Evolutionary conservation across 208 protist genomes (phyloP), one percentile per base, ranked within the genome.

Genomic region (Acanthamoeba healyi): DNA sequence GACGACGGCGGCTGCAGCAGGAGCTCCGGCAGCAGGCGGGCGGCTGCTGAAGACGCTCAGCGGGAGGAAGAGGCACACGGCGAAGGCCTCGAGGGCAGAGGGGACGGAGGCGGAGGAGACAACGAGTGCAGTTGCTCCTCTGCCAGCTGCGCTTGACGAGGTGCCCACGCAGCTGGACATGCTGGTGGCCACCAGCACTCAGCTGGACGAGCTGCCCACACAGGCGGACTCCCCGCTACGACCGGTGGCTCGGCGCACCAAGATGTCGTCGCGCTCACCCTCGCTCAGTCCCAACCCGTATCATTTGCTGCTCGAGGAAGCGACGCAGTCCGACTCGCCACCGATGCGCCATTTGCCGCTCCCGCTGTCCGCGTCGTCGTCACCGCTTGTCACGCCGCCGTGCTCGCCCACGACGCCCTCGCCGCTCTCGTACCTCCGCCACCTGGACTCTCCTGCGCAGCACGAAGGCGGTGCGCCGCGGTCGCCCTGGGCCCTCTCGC

Each of bases 281-380:
- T 72, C 63, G 34, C 63, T 72, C 34, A 72, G 63, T 32, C 63
- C 63, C 63, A 72, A 72, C 63, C 63, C 63, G 32, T 38, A 72
- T 17, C 32, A 72, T 32, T 32, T 72, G 34, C 34, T 72, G 63
- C 63, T 72, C 63, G 63, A 72, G 7, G 19, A 72, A 17, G 63
- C 63, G 14, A 72, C 63, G 63, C 63, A 72, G 63, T 12, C 63
- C 6, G 63, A 72, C 63, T 72, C 63, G 29, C 26, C 56, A 1
- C 10, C 49, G 10, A 19, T 54, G n/a, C n/a, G n/a, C n/a, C n/a
- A n/a, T 54, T 1, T 63, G 56, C 32, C 63, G 63, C 63, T 38
- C 14, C 58, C n/a, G 58, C 26, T 38, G 34, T 72, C 63, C 10
- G 19, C 63, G 19, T 72, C 63, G 63, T 40, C 26, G 26, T 72